Base-by-base conservation (phyloP, 2,329 filamentous ascomycete genomes). In the Mycosphaerelloides madeirae region DNA sequence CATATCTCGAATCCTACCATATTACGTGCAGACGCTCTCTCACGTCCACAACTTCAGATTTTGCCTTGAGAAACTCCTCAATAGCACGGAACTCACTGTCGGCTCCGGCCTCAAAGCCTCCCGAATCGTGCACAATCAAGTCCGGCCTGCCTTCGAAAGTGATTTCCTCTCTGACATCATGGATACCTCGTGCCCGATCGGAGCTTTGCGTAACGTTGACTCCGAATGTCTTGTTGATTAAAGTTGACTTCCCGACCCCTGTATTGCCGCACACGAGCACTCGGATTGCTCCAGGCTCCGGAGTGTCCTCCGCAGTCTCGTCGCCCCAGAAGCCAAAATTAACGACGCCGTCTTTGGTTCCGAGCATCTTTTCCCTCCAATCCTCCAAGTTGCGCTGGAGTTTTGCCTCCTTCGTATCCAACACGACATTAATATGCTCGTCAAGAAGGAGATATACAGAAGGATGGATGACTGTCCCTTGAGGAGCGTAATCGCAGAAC, bases 121-220 rank as follows among this genome's bases (percentile, higher is more conserved):
- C 55, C 28, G 62, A 65, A 39, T 66, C 63, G 37, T 66, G 63
- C 20, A 65, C 52, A n/a, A 66, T 49, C 5, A 65, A 40, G 40
- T 64, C 63, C 11, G 60, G 61, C 41, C 62, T 50, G 29, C 63
- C 60, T n/a, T 59, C 54, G 31, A 55, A 62, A 22, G 52, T 58
- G 32, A 65, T 62, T 18, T 59, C 61, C 20, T 62, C 39, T 29
- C 55, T 57, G 20, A 65, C 58, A 41, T 65, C 60, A 40, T 65
- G 63, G 9, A 56, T 49, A 28, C 62, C 63, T 45, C 60, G 52
- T 40, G 49, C 43, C 19, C 60, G 54, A 42, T 56, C 43, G n/a
- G 58, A 61, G 16, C 44, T 50, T 32, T 52, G 53, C 6, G 53
- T 56, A 39, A 64, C 57, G 38, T 60, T 55, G 3, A 62, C 62